Evolutionary conservation across 345 rosid species (phyloP).

Genomic region (Aethionema arabicum): DNA sequence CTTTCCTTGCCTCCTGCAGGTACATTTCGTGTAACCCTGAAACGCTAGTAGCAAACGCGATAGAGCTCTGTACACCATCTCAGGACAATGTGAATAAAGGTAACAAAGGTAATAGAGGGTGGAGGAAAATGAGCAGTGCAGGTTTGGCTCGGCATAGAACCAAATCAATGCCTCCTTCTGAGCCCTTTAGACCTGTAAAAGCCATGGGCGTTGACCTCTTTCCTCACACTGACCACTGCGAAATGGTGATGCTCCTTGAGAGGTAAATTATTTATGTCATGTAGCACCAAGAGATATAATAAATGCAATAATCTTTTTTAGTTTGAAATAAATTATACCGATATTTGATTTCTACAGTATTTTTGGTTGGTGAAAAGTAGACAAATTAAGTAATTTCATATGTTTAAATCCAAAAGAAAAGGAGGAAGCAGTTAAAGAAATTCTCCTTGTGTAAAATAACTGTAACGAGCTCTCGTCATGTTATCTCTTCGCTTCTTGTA

Average conservation of each 20-base stretch:
- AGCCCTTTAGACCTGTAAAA: slow-evolving; percentile 84
- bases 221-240: slow-evolving; percentile 92
- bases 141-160: slow-evolving; percentile 84
- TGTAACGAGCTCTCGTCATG: slow-evolving; percentile 38
- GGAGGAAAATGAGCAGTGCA: slow-evolving; percentile 75
- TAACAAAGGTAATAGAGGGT: slow-evolving; percentile 54
- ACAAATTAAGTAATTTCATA: background rate
- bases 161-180: slow-evolving; percentile 87
- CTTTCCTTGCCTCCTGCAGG: slow-evolving; percentile 37
- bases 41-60: slow-evolving; percentile 84
- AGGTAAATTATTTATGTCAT: slow-evolving; percentile 39
- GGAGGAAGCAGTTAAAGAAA: slow-evolving; percentile 8
- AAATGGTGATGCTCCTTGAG: slow-evolving; percentile 93
- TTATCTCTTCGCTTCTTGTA: slow-evolving; percentile 41
- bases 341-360: no score
- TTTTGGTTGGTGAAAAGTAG: no score
- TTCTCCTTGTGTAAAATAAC: slow-evolving; percentile 31
- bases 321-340: no score
- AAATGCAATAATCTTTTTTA: no score
- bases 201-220: slow-evolving; percentile 98
- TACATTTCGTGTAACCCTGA: slow-evolving; percentile 98
- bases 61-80: slow-evolving; percentile 90
- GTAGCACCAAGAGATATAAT: no score
- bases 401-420: background rate
- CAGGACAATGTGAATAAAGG: slow-evolving; percentile 63